Evolutionary conservation across 768 basidiomycete species (phyloP).

Genomic region (Sutorius australiensis): DNA sequence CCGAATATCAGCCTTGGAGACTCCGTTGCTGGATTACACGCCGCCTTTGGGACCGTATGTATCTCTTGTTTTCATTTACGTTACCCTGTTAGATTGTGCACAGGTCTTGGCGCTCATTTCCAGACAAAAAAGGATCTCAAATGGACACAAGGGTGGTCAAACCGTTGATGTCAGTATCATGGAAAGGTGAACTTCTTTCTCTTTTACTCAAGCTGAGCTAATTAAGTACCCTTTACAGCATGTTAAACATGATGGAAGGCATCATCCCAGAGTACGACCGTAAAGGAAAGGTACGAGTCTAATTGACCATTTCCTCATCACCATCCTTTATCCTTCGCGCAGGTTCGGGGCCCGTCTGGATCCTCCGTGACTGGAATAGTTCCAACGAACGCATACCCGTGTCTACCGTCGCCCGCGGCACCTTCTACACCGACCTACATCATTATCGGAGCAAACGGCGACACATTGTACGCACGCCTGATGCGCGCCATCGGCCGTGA

Average conservation of each 20-base stretch:
- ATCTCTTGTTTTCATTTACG: not conserved
- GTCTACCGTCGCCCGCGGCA: slow-evolving; percentile 43
- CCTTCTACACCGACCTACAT: slow-evolving; percentile 49
- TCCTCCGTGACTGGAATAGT: slow-evolving; percentile 75
- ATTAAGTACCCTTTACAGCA: slow-evolving; percentile 35
- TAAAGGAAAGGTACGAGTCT: slow-evolving; percentile 51
- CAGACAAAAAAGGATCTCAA: slow-evolving; percentile 33
- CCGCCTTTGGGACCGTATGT: slow-evolving; percentile 67
- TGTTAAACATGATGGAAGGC: slow-evolving; percentile 76
- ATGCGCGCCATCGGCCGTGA: slow-evolving; percentile 57
- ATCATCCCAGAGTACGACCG: slow-evolving; percentile 74
- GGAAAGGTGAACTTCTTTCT: slow-evolving; percentile 46
- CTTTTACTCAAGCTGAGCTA: not conserved
- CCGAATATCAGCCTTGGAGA: slow-evolving; percentile 74
- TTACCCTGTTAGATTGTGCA: not conserved
- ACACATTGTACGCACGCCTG: slow-evolving; percentile 62
- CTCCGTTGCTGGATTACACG: slow-evolving; percentile 67
- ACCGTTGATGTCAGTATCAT: slow-evolving; percentile 76
- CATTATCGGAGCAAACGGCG: slow-evolving; percentile 71
- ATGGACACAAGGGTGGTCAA: slow-evolving; percentile 37
- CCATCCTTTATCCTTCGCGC: not conserved
- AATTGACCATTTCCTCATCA: not conserved
- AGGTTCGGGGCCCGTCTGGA: slow-evolving; percentile 70
- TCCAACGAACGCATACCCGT: slow-evolving; percentile 72
- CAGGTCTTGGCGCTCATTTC: slow-evolving; percentile 62